Conservation (phyloP, 176 grass and related monocot genomes). For the Rhynchospora tenuis region DNA sequence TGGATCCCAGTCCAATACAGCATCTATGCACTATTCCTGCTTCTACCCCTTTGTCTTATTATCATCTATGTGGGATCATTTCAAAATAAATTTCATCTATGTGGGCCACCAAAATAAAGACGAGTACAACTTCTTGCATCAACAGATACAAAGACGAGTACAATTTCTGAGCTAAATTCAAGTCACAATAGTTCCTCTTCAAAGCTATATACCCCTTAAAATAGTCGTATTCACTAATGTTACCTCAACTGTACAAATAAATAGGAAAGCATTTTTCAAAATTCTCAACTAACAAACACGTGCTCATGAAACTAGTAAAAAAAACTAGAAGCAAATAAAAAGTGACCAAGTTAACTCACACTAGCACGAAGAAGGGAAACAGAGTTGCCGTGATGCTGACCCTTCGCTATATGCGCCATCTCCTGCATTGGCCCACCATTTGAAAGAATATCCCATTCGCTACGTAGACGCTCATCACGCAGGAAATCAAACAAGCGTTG, state of each 20-base stretch:
- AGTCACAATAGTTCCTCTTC: background rate
- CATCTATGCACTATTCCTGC: slow-evolving; percentile 4
- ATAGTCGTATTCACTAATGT: background rate
- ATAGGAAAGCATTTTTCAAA: background rate
- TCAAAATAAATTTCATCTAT: background rate
- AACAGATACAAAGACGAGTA: background rate
- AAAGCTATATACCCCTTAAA: background rate
- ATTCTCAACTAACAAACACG: background rate
- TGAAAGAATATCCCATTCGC: slow-evolving; percentile 93
- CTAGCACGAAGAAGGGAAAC: slow-evolving; percentile 69
- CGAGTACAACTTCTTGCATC: slow-evolving; percentile 5
- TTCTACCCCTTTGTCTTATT: slow-evolving; percentile 16
- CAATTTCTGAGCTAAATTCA: background rate
- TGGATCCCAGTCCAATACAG: slow-evolving; percentile 19
- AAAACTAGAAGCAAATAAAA: background rate
- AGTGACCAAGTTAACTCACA: slow-evolving; percentile 38
- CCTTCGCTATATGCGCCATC: slow-evolving; percentile 73
- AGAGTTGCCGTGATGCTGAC: slow-evolving; percentile 65
- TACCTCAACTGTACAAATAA: background rate
- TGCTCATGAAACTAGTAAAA: background rate
- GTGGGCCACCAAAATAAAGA: background rate
- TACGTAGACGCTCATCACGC: slow-evolving; percentile 46
- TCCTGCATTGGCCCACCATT: slow-evolving; percentile 85
- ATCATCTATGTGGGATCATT: background rate
- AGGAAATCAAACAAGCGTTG: slow-evolving; percentile 76